phyloP scores from a whole-genome alignment of 2,329 filamentous ascomycete species.

The Trichoderma gracile region DNA sequence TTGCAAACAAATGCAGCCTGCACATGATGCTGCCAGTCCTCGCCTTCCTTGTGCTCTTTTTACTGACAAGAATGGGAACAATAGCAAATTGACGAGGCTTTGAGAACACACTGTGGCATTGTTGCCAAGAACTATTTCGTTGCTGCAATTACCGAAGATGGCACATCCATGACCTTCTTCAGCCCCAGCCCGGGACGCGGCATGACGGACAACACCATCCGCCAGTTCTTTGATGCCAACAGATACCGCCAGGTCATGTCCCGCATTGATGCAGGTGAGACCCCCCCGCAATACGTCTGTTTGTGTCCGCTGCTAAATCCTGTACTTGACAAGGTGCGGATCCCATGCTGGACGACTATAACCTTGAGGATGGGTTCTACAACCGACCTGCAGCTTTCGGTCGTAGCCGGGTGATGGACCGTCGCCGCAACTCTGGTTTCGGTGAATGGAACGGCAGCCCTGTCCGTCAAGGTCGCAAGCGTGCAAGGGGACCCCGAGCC shows the following conservation, averaged over 20 bases:
- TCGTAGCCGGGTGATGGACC: constrained; percentile 35
- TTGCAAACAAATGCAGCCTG: background rate
- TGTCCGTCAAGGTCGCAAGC: constrained; percentile 35
- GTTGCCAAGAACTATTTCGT: constrained; percentile 55
- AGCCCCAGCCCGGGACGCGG: constrained; percentile 48
- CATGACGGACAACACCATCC: constrained; percentile 42
- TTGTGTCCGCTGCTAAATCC: background rate
- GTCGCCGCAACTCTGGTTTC: constrained; percentile 37
- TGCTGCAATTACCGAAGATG: constrained; percentile 52
- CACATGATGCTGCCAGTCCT: background rate
- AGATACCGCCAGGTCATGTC: constrained; percentile 45
- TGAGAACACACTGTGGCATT: constrained; percentile 55
- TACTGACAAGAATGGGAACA: background rate
- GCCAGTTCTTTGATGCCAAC: constrained; percentile 49
- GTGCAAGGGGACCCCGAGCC: constrained; percentile 41
- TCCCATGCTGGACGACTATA: constrained; percentile 40
- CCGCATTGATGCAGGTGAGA: constrained; percentile 44
- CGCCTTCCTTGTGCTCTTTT: background rate
- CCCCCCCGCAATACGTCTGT: background rate
- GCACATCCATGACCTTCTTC: constrained; percentile 48
- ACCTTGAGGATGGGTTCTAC: constrained; percentile 33
- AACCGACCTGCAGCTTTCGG: constrained; percentile 33
- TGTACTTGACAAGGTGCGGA: constrained; percentile 34
- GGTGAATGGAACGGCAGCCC: constrained; percentile 38
- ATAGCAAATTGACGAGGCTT: constrained; percentile 53